Base-by-base conservation (phyloP, 1,139 yeast species). In the Hyphopichia fennica region DNA sequence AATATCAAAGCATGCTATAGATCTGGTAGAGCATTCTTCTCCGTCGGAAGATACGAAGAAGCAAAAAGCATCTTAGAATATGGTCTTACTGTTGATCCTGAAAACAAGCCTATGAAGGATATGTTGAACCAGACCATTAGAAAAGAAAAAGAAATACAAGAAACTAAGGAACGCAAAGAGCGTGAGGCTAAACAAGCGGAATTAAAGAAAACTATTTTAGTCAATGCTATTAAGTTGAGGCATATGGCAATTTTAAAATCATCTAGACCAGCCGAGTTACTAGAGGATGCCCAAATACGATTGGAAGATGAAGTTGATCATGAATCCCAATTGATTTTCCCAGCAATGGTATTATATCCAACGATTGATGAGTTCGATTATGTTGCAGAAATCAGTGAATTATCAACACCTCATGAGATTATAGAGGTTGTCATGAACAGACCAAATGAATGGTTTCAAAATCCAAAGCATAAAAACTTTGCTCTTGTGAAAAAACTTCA, bases 1-100 rank as follows among this genome's bases (percentile, higher is more conserved):
- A 88, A 84, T 56, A 69, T 84, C 42, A 95, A 95, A 64, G 97
- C 98, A 0, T 79, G 87, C 52, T 95, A 73, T 60, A 74, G 99
- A 53, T 82, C 95, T 32, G 95, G 91, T 0, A 84, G 76, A 56
- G 96, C 99, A 0, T 87, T 86, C 51, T 71, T 81, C 42, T 77
- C 80, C 0, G 73, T 93, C 7, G 86, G 78, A 15, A 77, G 79
- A 48, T 75, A 69, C 42, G 89, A 86, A 15, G 98, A 93, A 55
- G 91, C 95, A 2, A 66, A 69, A 35, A 81, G 79, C 45, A 75
- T 90, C 5, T 63, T 86, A 39, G 69, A 76, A 34, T 87, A 87
- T 54, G 96, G 95, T 0, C 54, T 78, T 43, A 59, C 66, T 1
- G 49, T 86, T 32, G 95, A 87, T 46, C 63, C 78, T 0, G 75